Evolutionary conservation across 169 alveolate genomes (phyloP), one percentile per base, ranked within the genome.

Genomic region (Eimeria praecox): DNA sequence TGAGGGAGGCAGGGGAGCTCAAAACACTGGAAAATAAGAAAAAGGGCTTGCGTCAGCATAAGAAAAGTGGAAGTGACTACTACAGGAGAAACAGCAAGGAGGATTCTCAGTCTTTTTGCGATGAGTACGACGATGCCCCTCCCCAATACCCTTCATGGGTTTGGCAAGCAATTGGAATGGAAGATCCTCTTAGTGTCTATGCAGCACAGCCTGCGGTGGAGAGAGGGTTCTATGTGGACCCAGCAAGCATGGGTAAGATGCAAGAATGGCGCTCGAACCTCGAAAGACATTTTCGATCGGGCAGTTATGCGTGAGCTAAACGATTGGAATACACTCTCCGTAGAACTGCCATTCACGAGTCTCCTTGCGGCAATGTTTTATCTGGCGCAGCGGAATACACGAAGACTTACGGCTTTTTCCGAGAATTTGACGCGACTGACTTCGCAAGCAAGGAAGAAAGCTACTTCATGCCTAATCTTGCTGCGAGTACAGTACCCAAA

Each of bases 61-160:
- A 20, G 64, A 80, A 40, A 27, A 80, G 90, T 46, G 69, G 64
- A 22, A 27, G 56, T 27, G 14, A 80, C 0, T 80, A 46, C 30
- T 80, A 44, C 90, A 80, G 90, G 46, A 20, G n/a, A 18, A 69
- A 40, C 30, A 46, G 44, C 27, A 38, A 30, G 64, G 44, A 44
- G 30, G 87, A 77, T 33, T 38, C 87, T 38, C 87, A 5, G n/a
- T 80, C 90, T 2, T 2, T 30, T 49, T 24, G 71, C 30, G 90
- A 80, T 44, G 90, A 80, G 18, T 80, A 24, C 90, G 30, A 46
- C 44, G 90, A 80, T 16, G 40, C 90, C 40, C 90, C 90, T 80
- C 90, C 90, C n/a, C 90, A 80, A 49, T 80, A 80, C 66, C 90
- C 90, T 16, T 24, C 90, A 80, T 80, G 90, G 90, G 90, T 80